A percentile compares a stretch with the other conserved stretches of the same genome.
phyloP scores from a whole-genome alignment of 768 basidiomycete species.

The Hirschioporus abietinus region DNA sequence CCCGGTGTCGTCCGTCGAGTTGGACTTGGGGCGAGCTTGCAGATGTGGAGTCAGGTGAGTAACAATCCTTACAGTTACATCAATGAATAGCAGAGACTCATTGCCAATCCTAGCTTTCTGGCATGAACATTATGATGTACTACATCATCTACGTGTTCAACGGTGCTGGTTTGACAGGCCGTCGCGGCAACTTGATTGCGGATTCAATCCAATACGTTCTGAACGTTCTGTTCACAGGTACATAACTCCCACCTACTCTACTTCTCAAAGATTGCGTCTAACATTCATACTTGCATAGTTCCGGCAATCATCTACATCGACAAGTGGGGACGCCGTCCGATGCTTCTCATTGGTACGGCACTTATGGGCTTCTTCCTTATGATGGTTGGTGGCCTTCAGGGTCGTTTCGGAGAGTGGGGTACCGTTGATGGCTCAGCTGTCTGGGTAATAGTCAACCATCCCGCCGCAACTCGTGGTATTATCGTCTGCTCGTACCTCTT shows the following conservation, averaged over 20 bases:
- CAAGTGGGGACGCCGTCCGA: constrained; percentile 73
- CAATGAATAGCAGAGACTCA: neutral
- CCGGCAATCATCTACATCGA: constrained; percentile 63
- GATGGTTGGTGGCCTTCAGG: constrained; percentile 75
- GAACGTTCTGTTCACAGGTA: constrained; percentile 36
- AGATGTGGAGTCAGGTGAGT: constrained; percentile 75
- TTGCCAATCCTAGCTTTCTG: neutral
- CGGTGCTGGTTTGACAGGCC: constrained; percentile 71
- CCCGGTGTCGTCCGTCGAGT: constrained; percentile 67
- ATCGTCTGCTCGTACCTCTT: constrained; percentile 77
- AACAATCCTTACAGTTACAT: constrained; percentile 87
- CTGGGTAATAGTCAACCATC: constrained; percentile 58
- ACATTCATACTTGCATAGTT: constrained; percentile 40
- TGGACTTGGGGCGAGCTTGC: constrained; percentile 60
- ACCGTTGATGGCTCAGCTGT: constrained; percentile 33
- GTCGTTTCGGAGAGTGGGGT: constrained; percentile 60
- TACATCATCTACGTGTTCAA: constrained; percentile 66
- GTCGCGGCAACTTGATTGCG: constrained; percentile 70
- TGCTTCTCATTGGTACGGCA: constrained; percentile 59
- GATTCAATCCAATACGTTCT: constrained; percentile 56
- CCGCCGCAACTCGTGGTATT: constrained; percentile 56
- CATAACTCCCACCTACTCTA: constrained; percentile 18
- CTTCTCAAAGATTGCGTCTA: constrained; percentile 25
- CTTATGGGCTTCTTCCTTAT: constrained; percentile 74
- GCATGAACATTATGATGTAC: constrained; percentile 35